Conservation (phyloP, 2,329 filamentous ascomycete species). For the Pyrenochaeta sp. region DNA sequence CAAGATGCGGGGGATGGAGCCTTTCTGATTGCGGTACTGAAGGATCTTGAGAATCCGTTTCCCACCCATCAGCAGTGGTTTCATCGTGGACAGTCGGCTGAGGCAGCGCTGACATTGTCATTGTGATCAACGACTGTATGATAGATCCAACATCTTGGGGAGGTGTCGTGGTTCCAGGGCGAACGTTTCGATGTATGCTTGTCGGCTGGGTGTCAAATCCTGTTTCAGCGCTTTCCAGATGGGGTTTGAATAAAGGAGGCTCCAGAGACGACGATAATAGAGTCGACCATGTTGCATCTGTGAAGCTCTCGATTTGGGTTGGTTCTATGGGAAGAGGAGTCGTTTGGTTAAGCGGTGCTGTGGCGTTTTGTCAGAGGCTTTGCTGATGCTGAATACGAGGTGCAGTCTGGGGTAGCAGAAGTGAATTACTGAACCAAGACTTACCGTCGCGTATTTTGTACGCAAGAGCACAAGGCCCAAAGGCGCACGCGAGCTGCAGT, state of each 20-base stretch:
- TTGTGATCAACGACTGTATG: too few relatives aligned
- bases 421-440: background rate
- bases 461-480: background rate
- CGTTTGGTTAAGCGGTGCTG: constrained; percentile 9
- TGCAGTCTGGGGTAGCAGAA: background rate
- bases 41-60: too few relatives aligned
- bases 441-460: constrained; percentile 7
- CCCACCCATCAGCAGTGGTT: too few relatives aligned
- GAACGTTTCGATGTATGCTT: too few relatives aligned
- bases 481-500: background rate
- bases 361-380: constrained; percentile 2
- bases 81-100: too few relatives aligned
- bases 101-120: too few relatives aligned
- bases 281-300: background rate
- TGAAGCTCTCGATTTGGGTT: background rate
- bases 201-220: constrained; percentile 1
- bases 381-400: background rate
- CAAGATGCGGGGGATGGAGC: too few relatives aligned
- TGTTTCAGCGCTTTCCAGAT: background rate
- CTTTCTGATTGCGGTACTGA: too few relatives aligned
- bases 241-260: constrained; percentile 3
- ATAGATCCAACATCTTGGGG: too few relatives aligned
- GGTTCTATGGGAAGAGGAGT: background rate
- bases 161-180: too few relatives aligned
- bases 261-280: background rate